Base-by-base conservation (phyloP, 2,329 filamentous ascomycete species). In the Thelonectria blattea region DNA sequence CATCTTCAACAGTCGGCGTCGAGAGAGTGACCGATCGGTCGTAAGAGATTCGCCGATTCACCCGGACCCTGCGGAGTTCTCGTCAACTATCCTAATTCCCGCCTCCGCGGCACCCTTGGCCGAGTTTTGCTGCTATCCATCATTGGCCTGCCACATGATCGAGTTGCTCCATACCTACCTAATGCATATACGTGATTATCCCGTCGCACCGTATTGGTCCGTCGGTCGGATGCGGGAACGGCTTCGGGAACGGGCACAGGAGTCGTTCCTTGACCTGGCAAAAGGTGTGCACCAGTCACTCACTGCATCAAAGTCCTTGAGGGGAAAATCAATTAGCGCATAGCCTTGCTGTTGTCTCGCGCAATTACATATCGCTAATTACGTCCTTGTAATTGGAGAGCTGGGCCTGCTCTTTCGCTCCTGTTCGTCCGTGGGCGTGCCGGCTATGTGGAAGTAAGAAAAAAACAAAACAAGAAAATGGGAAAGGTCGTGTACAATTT, bases 401-500 rank as follows among this genome's bases (percentile, higher is more conserved):
- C 34, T 15, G 34, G 34, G 27, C 27, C 11, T 3, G 15, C 34
- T 37, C 34, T 37, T 15, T 37, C 34, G 34, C 34, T 37, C 27
- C 27, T 30, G 27, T 30, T 30, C 8, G 27, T 30, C 5, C 27
- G 27, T 30, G 27, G 2, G 27, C 4, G 27, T 9, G 5, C 27
- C 8, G 9, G 27, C 27, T 7, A 30, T 30, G 27, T 30, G 27
- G 27, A 54, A 59, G 52, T 17, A 56, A 56, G 42, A 32, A 60
- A 56, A 46, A 32, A 60, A 27, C 45, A 34, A 48, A 56, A 51
- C 49, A 42, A 66, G 58, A 22, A 60, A 65, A 61, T 43, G 41
- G 48, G 53, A 67, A 53, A 65, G 61, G 39, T 57, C 62, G 41
- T 51, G 60, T 66, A 56, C 64, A 67, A 63, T 70, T 65, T 67